Percentiles rank a stretch among this genome's conserved stretches.
Evolutionary conservation across 352 stramenopile genomes (phyloP).

Genomic region (Phytophthora meadii): DNA sequence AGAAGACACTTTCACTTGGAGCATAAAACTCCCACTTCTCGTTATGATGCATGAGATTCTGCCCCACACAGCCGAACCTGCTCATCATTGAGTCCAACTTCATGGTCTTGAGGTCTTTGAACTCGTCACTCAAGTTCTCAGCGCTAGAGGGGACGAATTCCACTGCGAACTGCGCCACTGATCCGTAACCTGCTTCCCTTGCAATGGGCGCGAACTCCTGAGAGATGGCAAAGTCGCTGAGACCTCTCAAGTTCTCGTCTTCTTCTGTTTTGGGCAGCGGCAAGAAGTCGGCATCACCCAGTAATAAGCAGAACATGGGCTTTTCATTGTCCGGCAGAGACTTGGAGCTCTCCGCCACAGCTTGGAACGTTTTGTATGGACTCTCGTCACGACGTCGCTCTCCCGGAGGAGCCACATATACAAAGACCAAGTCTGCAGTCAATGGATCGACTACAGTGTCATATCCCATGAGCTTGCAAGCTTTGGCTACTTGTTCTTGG

Average conservation of each 20-base stretch:
- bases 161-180: slow-evolving; percentile 72
- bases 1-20: slow-evolving; percentile 45
- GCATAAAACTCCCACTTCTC: slow-evolving; percentile 89
- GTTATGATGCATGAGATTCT: slow-evolving; percentile 83
- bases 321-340: slow-evolving; percentile 32
- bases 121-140: slow-evolving; percentile 36
- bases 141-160: slow-evolving; percentile 62
- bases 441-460: slow-evolving; percentile 35
- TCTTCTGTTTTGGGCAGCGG: slow-evolving; percentile 52
- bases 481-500: slow-evolving; percentile 32
- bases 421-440: slow-evolving; percentile 56
- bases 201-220: slow-evolving; percentile 68
- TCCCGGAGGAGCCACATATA: slow-evolving; percentile 64
- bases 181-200: slow-evolving; percentile 49
- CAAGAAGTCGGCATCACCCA: slow-evolving; percentile 79
- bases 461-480: slow-evolving; percentile 64
- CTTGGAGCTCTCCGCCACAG: slow-evolving; percentile 36
- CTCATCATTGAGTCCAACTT: slow-evolving; percentile 69
- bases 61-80: slow-evolving; percentile 71
- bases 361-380: slow-evolving; percentile 58
- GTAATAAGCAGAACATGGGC: slow-evolving; percentile 70
- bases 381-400: slow-evolving; percentile 44
- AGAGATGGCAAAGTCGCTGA: slow-evolving; percentile 85
- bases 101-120: slow-evolving; percentile 41
- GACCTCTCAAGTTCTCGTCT: slow-evolving; percentile 57